phyloP scores from a whole-genome alignment of 331 rosid genomes.

The Acacia concinna region DNA sequence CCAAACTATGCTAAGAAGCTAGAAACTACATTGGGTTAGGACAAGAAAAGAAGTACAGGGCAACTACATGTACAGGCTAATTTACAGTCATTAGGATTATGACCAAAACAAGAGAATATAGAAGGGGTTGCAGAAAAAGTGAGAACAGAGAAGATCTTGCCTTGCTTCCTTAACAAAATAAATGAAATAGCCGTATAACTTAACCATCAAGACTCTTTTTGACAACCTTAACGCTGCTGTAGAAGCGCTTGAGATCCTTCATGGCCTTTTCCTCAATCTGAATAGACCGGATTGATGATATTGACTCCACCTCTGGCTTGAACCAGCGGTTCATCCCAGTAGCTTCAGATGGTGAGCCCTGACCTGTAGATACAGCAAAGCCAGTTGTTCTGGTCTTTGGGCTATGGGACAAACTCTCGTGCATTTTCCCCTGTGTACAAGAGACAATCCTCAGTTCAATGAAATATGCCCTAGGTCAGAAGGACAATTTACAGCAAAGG shows the following conservation, averaged over 20 bases:
- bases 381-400: conserved; percentile 78
- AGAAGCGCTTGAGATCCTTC: neutral
- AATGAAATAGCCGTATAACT: neutral
- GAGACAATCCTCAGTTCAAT: conserved; percentile 20
- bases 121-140: neutral
- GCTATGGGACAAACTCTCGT: conserved; percentile 58
- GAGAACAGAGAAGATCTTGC: conserved; percentile 13
- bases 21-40: conserved; percentile 21
- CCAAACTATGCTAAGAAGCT: conserved; percentile 2
- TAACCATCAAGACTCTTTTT: neutral
- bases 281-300: conserved; percentile 82
- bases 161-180: conserved; percentile 20
- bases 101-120: neutral
- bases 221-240: neutral
- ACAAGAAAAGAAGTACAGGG: conserved; percentile 34
- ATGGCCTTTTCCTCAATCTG: conserved; percentile 57
- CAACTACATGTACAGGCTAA: conserved; percentile 51
- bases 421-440: conserved; percentile 62
- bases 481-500: neutral
- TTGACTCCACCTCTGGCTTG: conserved; percentile 73
- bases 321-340: conserved; percentile 80
- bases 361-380: conserved; percentile 60
- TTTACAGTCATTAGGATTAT: conserved; percentile 40
- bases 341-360: conserved; percentile 79
- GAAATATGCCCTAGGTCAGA: neutral